Conservation (phyloP, 2,329 filamentous ascomycete species). For the Arthrobotrys entomopaga region DNA sequence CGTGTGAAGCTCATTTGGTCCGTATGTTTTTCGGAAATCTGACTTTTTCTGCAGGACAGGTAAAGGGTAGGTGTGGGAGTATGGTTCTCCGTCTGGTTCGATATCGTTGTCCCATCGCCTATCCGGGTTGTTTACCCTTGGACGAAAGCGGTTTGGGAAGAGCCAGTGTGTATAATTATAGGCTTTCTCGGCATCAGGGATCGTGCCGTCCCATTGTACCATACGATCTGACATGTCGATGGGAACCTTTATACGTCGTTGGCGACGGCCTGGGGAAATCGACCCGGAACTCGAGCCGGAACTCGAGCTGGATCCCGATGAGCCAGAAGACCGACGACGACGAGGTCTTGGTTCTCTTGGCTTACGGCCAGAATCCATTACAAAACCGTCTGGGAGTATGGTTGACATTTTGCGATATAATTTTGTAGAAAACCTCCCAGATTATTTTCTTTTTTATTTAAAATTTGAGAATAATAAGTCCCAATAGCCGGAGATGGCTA, state of each 20-base stretch:
- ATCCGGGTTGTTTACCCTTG: background rate
- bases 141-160: background rate
- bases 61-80: background rate
- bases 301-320: no score
- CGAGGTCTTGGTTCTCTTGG: no score
- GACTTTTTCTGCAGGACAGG: background rate
- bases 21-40: background rate
- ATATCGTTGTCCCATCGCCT: background rate
- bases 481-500: no score
- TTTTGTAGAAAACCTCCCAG: no score
- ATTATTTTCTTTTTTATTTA: no score
- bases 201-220: slow-evolving; percentile 24
- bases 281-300: no score
- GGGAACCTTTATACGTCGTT: background rate
- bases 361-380: no score
- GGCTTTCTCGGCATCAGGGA: background rate
- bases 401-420: no score
- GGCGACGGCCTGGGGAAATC: no score
- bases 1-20: background rate
- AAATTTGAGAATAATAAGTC: no score
- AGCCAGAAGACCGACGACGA: no score
- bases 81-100: slow-evolving; percentile 1
- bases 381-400: no score
- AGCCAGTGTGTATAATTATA: slow-evolving; percentile 15
- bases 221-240: slow-evolving; percentile 2